These are phyloP conservation scores for Rhytidiadelphus loreus DNA, from an alignment of 225 moss, liverwort and hornwort genomes.

Conservation along the genomic window DNA sequence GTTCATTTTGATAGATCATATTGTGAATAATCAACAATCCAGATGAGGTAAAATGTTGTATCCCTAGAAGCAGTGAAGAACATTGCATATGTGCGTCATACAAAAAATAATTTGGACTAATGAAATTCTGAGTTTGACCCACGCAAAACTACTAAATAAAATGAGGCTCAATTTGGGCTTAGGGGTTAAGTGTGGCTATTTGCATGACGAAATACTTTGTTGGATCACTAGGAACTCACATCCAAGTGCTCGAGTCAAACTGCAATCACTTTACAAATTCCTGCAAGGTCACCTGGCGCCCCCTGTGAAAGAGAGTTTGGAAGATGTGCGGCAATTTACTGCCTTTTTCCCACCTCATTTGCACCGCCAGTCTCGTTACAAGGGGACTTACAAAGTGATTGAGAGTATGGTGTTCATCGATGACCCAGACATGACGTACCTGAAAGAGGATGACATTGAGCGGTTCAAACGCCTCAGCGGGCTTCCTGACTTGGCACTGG, in stretches of 20 bases:
- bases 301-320: conserved; percentile 83
- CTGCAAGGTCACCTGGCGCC: conserved; percentile 93
- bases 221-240: conserved; percentile 55
- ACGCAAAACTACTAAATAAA: not conserved
- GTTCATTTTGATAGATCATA: not conserved
- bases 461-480: conserved; percentile 91
- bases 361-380: conserved; percentile 90
- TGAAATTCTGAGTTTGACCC: not conserved
- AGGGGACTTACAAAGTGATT: conserved; percentile 95
- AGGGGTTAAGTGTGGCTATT: not conserved
- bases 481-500: conserved; percentile 53
- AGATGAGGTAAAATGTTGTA: not conserved
- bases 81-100: not conserved
- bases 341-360: conserved; percentile 81
- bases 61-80: not conserved
- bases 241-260: conserved; percentile 91
- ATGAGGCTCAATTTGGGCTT: not conserved
- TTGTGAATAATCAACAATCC: not conserved
- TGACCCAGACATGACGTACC: conserved; percentile 59
- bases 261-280: conserved; percentile 93
- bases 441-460: conserved; percentile 68
- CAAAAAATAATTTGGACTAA: not conserved
- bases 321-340: conserved; percentile 86
- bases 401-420: conserved; percentile 96
- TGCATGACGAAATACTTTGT: not conserved